A percentile compares a stretch with the other conserved stretches of the same genome.
Evolutionary conservation across 2,329 filamentous ascomycete species (phyloP).

Genomic region (Incumbomyces delicatus): DNA sequence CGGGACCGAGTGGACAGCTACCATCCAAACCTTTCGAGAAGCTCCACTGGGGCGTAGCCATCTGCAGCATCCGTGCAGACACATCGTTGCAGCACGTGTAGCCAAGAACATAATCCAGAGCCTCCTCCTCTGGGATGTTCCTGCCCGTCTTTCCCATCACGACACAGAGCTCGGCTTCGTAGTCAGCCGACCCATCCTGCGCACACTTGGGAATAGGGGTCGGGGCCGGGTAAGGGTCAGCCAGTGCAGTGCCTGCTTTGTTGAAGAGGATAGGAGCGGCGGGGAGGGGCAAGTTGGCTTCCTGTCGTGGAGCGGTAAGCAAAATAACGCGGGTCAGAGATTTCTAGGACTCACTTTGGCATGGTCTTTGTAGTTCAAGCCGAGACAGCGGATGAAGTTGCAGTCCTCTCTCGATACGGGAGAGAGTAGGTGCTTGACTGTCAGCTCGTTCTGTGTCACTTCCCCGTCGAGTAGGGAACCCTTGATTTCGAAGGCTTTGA

Average conservation of each 20-base stretch:
- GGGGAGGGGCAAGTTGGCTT: slow-evolving; percentile 31
- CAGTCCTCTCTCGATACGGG: slow-evolving; percentile 17
- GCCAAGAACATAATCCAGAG: slow-evolving; percentile 32
- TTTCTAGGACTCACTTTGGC: too few species aligned
- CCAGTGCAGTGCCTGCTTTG: slow-evolving; percentile 29
- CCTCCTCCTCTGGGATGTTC: slow-evolving; percentile 29
- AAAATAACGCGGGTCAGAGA: not conserved
- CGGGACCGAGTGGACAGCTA: slow-evolving; percentile 33
- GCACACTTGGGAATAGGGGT: slow-evolving; percentile 26
- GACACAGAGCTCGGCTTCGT: slow-evolving; percentile 33
- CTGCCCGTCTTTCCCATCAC: slow-evolving; percentile 29
- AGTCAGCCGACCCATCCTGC: slow-evolving; percentile 32
- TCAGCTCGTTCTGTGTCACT: slow-evolving; percentile 24
- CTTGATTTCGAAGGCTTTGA: slow-evolving; percentile 26
- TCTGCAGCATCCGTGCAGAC: slow-evolving; percentile 30
- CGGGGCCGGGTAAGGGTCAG: slow-evolving; percentile 23
- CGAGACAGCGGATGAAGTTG: slow-evolving; percentile 35
- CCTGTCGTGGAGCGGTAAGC: too few species aligned
- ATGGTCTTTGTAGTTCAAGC: slow-evolving; percentile 38
- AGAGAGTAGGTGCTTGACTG: slow-evolving; percentile 21
- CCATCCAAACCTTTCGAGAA: slow-evolving; percentile 33
- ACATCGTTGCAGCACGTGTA: slow-evolving; percentile 35
- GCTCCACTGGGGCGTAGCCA: slow-evolving; percentile 30
- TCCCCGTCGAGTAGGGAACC: slow-evolving; percentile 29
- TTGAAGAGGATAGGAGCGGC: slow-evolving; percentile 25